phyloP scores from a whole-genome alignment of 2,329 filamentous ascomycete species.

The Neobulgaria alba region DNA sequence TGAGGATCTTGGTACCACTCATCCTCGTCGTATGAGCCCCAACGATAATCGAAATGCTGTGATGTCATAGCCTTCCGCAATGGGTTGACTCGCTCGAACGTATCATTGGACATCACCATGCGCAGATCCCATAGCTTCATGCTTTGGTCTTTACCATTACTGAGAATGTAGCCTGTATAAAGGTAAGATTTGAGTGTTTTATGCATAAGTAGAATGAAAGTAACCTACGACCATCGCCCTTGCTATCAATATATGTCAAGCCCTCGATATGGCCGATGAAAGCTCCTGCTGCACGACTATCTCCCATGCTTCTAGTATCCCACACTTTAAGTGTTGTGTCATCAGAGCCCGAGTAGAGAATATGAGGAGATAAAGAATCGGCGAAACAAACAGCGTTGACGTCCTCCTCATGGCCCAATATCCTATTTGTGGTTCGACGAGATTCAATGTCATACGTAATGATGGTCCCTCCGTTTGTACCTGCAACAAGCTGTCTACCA shows the following conservation, averaged over 20 bases:
- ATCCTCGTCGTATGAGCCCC: constrained; percentile 53
- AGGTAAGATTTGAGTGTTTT: constrained; percentile 9
- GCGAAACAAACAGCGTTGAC: constrained; percentile 97
- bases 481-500: constrained; percentile 81
- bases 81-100: constrained; percentile 48
- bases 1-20: constrained; percentile 66
- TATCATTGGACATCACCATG: constrained; percentile 71
- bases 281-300: constrained; percentile 60
- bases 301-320: constrained; percentile 88
- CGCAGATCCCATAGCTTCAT: constrained; percentile 96
- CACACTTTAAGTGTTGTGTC: constrained; percentile 92
- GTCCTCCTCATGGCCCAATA: constrained; percentile 67
- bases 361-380: constrained; percentile 79
- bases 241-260: constrained; percentile 61
- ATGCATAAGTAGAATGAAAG: background rate
- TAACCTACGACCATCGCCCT: constrained; percentile 50
- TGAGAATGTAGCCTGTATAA: constrained; percentile 61
- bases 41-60: constrained; percentile 64
- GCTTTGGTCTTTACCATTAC: constrained; percentile 91
- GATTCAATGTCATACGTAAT: constrained; percentile 91
- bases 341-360: constrained; percentile 92
- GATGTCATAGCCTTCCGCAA: constrained; percentile 43
- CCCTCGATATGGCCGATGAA: constrained; percentile 61
- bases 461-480: constrained; percentile 69
- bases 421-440: constrained; percentile 56